Base-by-base conservation (phyloP, 768 basidiomycete genomes). In the Pulveroboletus sp. region DNA sequence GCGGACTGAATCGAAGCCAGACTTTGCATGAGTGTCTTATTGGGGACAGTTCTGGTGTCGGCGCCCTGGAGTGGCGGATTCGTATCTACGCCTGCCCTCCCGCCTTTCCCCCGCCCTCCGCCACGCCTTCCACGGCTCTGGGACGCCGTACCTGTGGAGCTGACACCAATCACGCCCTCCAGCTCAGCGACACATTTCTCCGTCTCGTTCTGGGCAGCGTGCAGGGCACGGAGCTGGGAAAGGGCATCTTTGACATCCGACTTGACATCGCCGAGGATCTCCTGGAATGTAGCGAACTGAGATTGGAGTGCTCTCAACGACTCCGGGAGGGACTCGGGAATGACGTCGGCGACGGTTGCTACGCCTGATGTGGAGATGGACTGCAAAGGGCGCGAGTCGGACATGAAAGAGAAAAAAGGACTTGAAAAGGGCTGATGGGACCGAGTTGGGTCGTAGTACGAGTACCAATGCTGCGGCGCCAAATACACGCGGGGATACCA, bases 1-100 rank as follows among this genome's bases (percentile, higher is more conserved):
- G 60, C 50, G 39, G 54, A 46, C 39, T 61, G 61, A 28, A 66
- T 61, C 30, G 53, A 39, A 43, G 52, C 51, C 28, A 62, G 32
- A 9, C 28, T 58, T 42, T 58, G 42, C 5, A 50, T 3, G 39
- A 62, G 46, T 10, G 57, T 51, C 35, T 39, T 45, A 10, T 45
- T 38, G 0, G 39, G 36, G 7, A 21, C 13, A 4, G 9, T 10
- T 3, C 14, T 33, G 3, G 31, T 1, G 5, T 8, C 30, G 3
- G 24, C 51, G 27, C 17, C 10, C 5, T 46, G 32, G 14, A 6
- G 39, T 5, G 33, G 21, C 8, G 21, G 4, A 8, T 36, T 40
- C 3, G 35, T 2, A 5, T 17, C 10, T 26, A 11, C 4, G 15
- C 18, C 47, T 41, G 30, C 18, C 13, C 21, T 38, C 15, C 32